Conservation (phyloP, 2,329 filamentous ascomycete genomes). For the Tolypocladium pustulatum region DNA sequence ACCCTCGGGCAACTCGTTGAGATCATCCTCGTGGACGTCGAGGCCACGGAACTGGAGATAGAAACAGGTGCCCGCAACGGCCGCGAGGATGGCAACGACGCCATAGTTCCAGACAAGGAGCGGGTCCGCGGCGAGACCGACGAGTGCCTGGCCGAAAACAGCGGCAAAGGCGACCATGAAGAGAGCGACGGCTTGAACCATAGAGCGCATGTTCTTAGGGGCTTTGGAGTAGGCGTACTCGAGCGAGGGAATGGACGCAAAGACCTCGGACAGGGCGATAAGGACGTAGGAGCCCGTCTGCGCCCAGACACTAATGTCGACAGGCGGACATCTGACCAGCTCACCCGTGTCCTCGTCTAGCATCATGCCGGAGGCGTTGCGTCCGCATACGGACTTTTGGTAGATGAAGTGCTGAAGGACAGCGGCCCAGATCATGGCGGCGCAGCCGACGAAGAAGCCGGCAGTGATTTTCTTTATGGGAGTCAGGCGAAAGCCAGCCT, state of each 20-base stretch:
- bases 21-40: constrained; percentile 55
- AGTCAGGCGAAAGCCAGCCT: constrained; percentile 53
- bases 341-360: constrained; percentile 7
- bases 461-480: constrained; percentile 66
- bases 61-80: constrained; percentile 50
- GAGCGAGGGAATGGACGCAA: constrained; percentile 49
- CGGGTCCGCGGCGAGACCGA: constrained; percentile 51
- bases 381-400: constrained; percentile 48
- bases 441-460: constrained; percentile 55
- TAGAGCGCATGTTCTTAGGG: constrained; percentile 68
- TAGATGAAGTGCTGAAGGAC: constrained; percentile 56
- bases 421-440: constrained; percentile 48
- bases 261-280: constrained; percentile 41
- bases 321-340: constrained; percentile 36
- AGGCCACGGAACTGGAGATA: constrained; percentile 56
- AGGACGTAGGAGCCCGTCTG: constrained; percentile 42
- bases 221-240: constrained; percentile 73
- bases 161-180: constrained; percentile 61
- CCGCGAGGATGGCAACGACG: constrained; percentile 49
- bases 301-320: constrained; percentile 55
- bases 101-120: constrained; percentile 64
- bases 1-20: constrained; percentile 48
- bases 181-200: constrained; percentile 60
- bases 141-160: constrained; percentile 60
- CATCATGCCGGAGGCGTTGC: constrained; percentile 30